Conservation (phyloP, 805 yeast species). For the Yarrowia sp. region DNA sequence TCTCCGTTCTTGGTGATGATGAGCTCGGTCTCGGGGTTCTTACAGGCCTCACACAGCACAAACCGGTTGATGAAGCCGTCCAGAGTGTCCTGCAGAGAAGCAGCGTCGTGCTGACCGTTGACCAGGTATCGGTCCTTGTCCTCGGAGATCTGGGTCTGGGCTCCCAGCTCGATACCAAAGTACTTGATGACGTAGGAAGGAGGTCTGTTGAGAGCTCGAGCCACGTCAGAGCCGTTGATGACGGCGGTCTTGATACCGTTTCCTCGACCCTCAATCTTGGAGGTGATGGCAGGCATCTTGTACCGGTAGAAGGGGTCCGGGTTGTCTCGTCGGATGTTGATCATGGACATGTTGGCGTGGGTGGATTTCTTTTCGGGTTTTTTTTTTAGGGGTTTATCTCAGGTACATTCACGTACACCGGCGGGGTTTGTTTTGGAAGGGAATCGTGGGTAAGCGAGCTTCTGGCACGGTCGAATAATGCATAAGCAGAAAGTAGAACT, state of each 20-base stretch:
- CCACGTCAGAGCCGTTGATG: constrained; percentile 85
- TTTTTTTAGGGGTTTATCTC: neutral
- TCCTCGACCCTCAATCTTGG: constrained; percentile 98
- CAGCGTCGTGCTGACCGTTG: constrained; percentile 90
- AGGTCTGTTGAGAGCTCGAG: constrained; percentile 92
- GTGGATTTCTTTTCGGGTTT: neutral
- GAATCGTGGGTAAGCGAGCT: constrained; percentile 1
- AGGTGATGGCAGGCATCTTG: constrained; percentile 97
- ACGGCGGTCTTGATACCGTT: constrained; percentile 98
- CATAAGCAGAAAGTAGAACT: constrained; percentile 16
- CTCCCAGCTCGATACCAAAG: constrained; percentile 96
- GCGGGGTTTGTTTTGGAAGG: neutral
- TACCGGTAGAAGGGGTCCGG: constrained; percentile 98
- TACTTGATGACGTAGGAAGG: constrained; percentile 87
- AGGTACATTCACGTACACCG: constrained; percentile 3
- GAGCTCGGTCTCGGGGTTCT: constrained; percentile 96
- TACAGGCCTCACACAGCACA: constrained; percentile 90
- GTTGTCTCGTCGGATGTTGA: constrained; percentile 95
- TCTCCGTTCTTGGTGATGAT: constrained; percentile 69
- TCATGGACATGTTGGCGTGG: constrained; percentile 62
- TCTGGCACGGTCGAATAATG: constrained; percentile 16
- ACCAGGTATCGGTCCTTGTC: constrained; percentile 82
- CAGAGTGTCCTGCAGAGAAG: constrained; percentile 84
- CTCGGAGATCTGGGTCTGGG: constrained; percentile 82
- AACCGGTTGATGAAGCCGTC: constrained; percentile 93